Conservation (phyloP, 768 basidiomycete genomes). For the Kwoniella botswanensis region DNA sequence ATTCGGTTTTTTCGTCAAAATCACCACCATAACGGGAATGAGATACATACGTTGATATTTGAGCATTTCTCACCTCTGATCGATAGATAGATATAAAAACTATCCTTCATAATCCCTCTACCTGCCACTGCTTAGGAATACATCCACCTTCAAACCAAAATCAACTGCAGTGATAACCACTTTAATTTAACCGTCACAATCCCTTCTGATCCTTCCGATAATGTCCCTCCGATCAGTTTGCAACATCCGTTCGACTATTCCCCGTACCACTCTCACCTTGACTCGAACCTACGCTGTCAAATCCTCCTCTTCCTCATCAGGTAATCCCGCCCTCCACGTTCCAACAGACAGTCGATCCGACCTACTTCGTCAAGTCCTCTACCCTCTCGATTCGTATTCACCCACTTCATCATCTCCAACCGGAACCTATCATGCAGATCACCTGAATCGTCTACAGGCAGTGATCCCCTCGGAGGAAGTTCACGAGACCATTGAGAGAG, state of each 20-base stretch:
- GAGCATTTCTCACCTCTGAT: too few species aligned
- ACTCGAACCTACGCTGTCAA: slow-evolving; percentile 19
- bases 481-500: slow-evolving; percentile 88
- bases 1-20: background rate
- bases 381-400: slow-evolving; percentile 69
- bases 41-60: too few species aligned
- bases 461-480: slow-evolving; percentile 89
- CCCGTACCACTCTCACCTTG: background rate
- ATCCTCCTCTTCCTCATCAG: slow-evolving; percentile 6
- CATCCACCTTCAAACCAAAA: too few species aligned
- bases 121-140: too few species aligned
- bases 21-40: too few species aligned
- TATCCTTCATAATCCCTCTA: too few species aligned
- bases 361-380: slow-evolving; percentile 76
- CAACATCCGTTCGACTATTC: background rate
- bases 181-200: too few species aligned
- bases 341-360: slow-evolving; percentile 59
- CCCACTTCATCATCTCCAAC: slow-evolving; percentile 71
- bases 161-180: too few species aligned
- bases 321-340: slow-evolving; percentile 30
- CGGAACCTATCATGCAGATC: slow-evolving; percentile 82
- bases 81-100: too few species aligned
- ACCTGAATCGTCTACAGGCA: slow-evolving; percentile 72
- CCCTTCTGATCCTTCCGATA: too few species aligned
- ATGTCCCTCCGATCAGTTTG: background rate